Conservation (phyloP, 495 filamentous ascomycete genomes). For the Aspergillus affinis region DNA sequence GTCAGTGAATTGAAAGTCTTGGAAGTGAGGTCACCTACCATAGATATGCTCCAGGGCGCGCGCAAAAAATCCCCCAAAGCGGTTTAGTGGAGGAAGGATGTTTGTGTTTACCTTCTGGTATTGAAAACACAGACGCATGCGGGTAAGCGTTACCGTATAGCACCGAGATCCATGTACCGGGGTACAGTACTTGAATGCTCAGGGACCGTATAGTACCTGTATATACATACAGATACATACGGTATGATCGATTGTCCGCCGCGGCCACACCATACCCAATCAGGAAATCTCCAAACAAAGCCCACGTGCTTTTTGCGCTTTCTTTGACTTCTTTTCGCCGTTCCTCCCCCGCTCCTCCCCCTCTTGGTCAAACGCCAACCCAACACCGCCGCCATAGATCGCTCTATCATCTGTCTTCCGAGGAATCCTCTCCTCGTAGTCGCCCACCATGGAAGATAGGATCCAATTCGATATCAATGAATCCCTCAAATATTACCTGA, state of each 20-base stretch:
- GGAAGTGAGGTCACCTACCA: not conserved
- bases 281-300: constrained; percentile 33
- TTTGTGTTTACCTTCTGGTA: not conserved
- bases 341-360: not conserved
- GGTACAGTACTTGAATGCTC: too few relatives aligned
- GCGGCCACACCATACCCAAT: constrained; percentile 10
- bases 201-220: not conserved
- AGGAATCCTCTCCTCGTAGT: constrained; percentile 19
- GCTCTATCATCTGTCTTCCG: constrained; percentile 8
- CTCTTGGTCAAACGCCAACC: constrained; percentile 8
- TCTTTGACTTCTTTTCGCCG: constrained; percentile 1
- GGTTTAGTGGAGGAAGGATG: not conserved
- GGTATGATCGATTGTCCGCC: too few relatives aligned
- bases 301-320: constrained; percentile 2
- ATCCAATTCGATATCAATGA: constrained; percentile 93
- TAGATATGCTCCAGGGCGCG: too few relatives aligned
- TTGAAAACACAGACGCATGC: not conserved
- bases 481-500: constrained; percentile 91
- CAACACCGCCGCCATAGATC: constrained; percentile 15
- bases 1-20: not conserved
- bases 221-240: not conserved
- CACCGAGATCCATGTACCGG: too few relatives aligned
- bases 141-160: not conserved
- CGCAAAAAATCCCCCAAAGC: not conserved
- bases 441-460: constrained; percentile 65